Base-by-base conservation (phyloP, 345 rosid genomes). In the Lepidium aucheri region DNA sequence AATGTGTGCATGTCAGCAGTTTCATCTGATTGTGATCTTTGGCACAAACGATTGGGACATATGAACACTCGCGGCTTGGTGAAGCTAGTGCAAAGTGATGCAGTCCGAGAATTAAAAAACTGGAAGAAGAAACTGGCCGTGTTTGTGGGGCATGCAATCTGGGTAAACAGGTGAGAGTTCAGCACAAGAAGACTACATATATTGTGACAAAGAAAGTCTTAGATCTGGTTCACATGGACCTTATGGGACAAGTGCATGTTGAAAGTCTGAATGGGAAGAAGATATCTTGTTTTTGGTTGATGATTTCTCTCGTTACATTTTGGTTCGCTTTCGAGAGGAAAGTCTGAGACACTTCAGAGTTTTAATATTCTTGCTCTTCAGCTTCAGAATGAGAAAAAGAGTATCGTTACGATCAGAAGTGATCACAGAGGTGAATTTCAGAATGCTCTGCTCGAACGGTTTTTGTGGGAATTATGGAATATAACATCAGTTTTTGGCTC, bases 121-220 rank as follows among this genome's bases (percentile, higher is more conserved):
- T 49, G 0, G 0, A 4, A 0, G 3, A 11, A 0, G 7, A 11
- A 0, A 3, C 3, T 0, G 9, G 7, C 1, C 1, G 0, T 2
- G 5, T 24, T 0, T 49, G 53, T 49, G 34, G 7, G 0, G 9
- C 9, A 0, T 49, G 53, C 4, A 49, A 5, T 15, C 24, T 22
- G 0, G 34, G 16, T 0, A 49, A 49, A 6, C 9, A 47, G 0
- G 6, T 47, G 14, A 49, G 8, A 2, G 9, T 49, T 0, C 7
- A 22, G 0, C 16, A 24, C 15, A 49, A 24, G 9, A 49, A 24
- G 5, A 1, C 13, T 0, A 4, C 16, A 0, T 15, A 5, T 0
- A 8, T 30, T 7, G 8, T 3, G 0, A 14, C 58, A 0, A 33
- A 15, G 1, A 53, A 30, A 1, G 9, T 32, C 0, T 3, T 30